These are phyloP conservation scores for Candida oleophila DNA, from an alignment of 805 yeast species.

Conservation along the genomic window DNA sequence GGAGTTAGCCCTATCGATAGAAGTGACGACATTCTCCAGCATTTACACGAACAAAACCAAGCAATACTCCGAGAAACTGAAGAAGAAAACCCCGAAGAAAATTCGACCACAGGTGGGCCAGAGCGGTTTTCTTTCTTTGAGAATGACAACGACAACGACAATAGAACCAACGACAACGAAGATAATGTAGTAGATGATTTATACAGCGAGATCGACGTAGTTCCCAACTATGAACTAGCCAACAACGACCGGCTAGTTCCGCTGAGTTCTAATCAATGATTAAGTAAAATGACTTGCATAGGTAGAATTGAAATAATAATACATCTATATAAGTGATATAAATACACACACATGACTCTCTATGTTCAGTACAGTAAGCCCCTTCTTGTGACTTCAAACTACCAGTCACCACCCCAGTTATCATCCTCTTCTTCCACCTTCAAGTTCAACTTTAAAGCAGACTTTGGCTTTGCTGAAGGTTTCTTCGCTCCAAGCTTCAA, in stretches of 20 bases:
- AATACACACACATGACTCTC: neutral
- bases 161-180: neutral
- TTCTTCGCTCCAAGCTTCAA: slow-evolving; percentile 21
- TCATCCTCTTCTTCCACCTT: slow-evolving; percentile 28
- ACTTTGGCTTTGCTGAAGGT: slow-evolving; percentile 9
- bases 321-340: neutral
- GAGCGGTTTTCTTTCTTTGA: slow-evolving; percentile 1
- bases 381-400: neutral
- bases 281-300: neutral
- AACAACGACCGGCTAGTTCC: slow-evolving; percentile 24
- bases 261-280: neutral
- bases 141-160: slow-evolving; percentile 5
- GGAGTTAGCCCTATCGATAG: slow-evolving; percentile 23
- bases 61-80: slow-evolving; percentile 2
- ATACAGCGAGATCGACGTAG: slow-evolving; percentile 25
- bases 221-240: slow-evolving; percentile 32
- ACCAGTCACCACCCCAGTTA: slow-evolving; percentile 29
- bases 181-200: neutral
- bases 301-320: neutral
- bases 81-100: slow-evolving; percentile 1
- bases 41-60: slow-evolving; percentile 6
- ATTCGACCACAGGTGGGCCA: neutral
- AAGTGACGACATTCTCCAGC: slow-evolving; percentile 6
- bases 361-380: neutral
- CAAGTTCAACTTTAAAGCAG: slow-evolving; percentile 25